Evolutionary conservation across 2,329 filamentous ascomycete genomes (phyloP).

Genomic region (Fusarium incarnatum): DNA sequence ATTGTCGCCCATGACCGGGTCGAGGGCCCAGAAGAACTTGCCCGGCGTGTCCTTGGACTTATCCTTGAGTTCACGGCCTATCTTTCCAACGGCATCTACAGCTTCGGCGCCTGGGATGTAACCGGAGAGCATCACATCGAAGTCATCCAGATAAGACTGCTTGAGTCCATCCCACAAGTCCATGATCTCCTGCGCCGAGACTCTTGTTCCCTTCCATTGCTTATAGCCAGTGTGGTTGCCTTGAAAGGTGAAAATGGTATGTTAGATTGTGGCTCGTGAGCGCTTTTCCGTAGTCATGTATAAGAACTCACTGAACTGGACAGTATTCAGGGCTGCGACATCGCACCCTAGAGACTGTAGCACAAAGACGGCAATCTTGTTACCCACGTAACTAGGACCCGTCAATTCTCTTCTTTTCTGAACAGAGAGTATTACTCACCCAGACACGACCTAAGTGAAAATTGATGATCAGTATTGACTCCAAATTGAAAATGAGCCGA

Average conservation of each 20-base stretch:
- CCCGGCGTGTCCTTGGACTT: slow-evolving; percentile 73
- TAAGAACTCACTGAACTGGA: slow-evolving; percentile 85
- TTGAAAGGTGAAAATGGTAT: slow-evolving; percentile 52
- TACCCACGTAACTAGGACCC: slow-evolving; percentile 87
- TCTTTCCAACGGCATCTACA: slow-evolving; percentile 84
- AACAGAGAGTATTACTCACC: slow-evolving; percentile 28
- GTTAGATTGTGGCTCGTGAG: slow-evolving; percentile 13
- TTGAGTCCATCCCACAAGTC: slow-evolving; percentile 87
- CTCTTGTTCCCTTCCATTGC: slow-evolving; percentile 86
- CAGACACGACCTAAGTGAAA: slow-evolving; percentile 45
- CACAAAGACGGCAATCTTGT: slow-evolving; percentile 95
- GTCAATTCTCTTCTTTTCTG: slow-evolving; percentile 8
- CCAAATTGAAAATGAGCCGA: neutral
- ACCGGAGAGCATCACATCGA: slow-evolving; percentile 93
- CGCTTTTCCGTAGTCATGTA: neutral
- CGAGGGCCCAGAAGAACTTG: slow-evolving; percentile 95
- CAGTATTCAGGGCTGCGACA: slow-evolving; percentile 93
- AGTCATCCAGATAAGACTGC: slow-evolving; percentile 85
- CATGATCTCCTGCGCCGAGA: slow-evolving; percentile 83
- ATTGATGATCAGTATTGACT: slow-evolving; percentile 22
- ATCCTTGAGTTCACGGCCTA: slow-evolving; percentile 82
- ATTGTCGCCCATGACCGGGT: slow-evolving; percentile 98
- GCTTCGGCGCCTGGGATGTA: slow-evolving; percentile 91
- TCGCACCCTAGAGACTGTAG: slow-evolving; percentile 95
- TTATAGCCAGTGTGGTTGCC: slow-evolving; percentile 96